These are phyloP conservation scores for Pseudonitzschia pungens DNA, from an alignment of 108 stramenopile genomes.

Conservation along the genomic window DNA sequence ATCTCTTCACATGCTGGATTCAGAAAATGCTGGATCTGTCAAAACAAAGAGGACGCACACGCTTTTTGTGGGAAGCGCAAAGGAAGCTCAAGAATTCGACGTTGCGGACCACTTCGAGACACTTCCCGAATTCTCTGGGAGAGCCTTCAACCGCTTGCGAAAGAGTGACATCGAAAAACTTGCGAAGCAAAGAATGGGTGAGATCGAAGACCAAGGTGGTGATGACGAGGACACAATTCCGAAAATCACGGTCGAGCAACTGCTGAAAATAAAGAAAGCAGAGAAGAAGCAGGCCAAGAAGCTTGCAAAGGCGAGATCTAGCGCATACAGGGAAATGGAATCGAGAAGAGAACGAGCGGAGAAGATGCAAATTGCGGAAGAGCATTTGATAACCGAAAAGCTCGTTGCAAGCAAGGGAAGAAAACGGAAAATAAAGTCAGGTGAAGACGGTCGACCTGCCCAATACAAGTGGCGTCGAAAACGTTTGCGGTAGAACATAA, in stretches of 20 bases:
- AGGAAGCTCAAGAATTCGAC: constrained; percentile 75
- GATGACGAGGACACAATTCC: constrained; percentile 22
- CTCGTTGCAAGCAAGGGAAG: constrained; percentile 81
- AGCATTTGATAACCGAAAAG: constrained; percentile 83
- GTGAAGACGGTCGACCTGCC: constrained; percentile 65
- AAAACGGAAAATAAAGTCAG: constrained; percentile 74
- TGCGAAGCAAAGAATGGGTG: constrained; percentile 13
- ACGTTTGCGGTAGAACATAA: constrained; percentile 27
- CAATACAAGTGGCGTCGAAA: constrained; percentile 82
- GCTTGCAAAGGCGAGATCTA: constrained; percentile 61
- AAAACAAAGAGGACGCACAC: constrained; percentile 64
- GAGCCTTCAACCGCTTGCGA: constrained; percentile 86
- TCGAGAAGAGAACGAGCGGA: constrained; percentile 57
- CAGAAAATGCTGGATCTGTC: constrained; percentile 23
- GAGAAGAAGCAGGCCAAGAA: constrained; percentile 46
- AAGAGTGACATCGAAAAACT: constrained; percentile 39
- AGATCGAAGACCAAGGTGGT: constrained; percentile 26
- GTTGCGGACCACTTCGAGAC: constrained; percentile 89
- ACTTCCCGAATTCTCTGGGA: constrained; percentile 76
- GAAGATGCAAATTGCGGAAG: constrained; percentile 65
- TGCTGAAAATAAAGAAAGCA: constrained; percentile 36
- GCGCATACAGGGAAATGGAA: constrained; percentile 87
- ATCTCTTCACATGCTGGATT: constrained; percentile 78
- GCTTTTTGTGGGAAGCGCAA: constrained; percentile 67
- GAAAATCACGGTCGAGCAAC: constrained; percentile 33